Conservation (phyloP, 2,329 filamentous ascomycete genomes). For the Hypoxylon sp. region DNA sequence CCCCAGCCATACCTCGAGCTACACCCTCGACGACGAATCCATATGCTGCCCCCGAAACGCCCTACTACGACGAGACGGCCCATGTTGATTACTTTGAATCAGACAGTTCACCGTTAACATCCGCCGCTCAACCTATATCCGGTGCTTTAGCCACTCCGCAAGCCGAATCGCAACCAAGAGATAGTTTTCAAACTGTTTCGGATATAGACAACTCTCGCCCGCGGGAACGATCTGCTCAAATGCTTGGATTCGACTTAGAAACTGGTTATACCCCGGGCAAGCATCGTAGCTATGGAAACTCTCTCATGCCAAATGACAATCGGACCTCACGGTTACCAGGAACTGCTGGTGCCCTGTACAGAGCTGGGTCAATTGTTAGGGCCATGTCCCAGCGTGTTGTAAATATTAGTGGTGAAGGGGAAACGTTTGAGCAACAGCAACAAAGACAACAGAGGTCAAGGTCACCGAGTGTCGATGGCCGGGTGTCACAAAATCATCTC, state of each 20-base stretch:
- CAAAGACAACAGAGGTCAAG: slow-evolving; percentile 73
- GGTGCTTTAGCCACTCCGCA: slow-evolving; percentile 62
- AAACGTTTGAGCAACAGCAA: slow-evolving; percentile 82
- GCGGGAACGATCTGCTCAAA: slow-evolving; percentile 64
- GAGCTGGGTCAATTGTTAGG: slow-evolving; percentile 82
- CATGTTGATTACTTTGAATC: slow-evolving; percentile 66
- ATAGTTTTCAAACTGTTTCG: slow-evolving; percentile 71
- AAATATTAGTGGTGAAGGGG: slow-evolving; percentile 94
- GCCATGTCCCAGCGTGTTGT: slow-evolving; percentile 97
- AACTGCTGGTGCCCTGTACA: slow-evolving; percentile 73
- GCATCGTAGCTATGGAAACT: slow-evolving; percentile 70
- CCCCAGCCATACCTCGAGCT: slow-evolving; percentile 50
- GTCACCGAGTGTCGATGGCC: slow-evolving; percentile 66
- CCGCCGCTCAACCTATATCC: slow-evolving; percentile 69
- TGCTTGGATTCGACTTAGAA: slow-evolving; percentile 71
- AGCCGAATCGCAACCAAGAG: slow-evolving; percentile 60
- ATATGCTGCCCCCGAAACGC: slow-evolving; percentile 54
- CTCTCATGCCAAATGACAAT: slow-evolving; percentile 65
- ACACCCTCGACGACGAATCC: slow-evolving; percentile 50
- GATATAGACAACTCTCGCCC: slow-evolving; percentile 65
- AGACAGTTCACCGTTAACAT: slow-evolving; percentile 71
- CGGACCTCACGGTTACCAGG: slow-evolving; percentile 74
- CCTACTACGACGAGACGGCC: slow-evolving; percentile 60
- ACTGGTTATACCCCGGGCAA: slow-evolving; percentile 66
- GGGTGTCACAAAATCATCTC: slow-evolving; percentile 63